Evolutionary conservation across 768 basidiomycete species (phyloP).

Genomic region (Mrakia hoshinonis): DNA sequence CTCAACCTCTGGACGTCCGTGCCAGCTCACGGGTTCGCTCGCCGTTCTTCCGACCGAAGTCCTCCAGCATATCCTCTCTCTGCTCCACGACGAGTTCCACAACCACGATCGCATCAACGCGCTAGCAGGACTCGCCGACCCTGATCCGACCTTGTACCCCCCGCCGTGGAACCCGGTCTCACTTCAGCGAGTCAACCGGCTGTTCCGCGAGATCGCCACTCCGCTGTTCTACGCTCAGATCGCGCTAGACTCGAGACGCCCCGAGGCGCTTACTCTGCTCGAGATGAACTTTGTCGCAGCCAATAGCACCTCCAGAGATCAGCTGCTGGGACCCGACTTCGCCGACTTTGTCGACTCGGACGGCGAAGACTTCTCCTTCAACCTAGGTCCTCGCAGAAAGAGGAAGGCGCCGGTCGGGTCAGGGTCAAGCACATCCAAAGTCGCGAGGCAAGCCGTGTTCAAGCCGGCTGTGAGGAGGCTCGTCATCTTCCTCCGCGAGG

Average conservation of each 20-base stretch:
- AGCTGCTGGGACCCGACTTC: no score
- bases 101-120: conserved; percentile 1
- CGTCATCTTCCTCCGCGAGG: conserved; percentile 1
- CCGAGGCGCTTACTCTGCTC: background rate
- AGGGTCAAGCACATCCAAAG: no score
- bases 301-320: background rate
- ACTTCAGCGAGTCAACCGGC: background rate
- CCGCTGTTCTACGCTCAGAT: background rate
- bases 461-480: background rate
- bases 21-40: no score
- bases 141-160: background rate
- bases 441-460: no score
- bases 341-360: background rate
- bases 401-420: no score
- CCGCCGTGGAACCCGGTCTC: conserved; percentile 2
- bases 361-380: background rate
- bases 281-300: background rate
- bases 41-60: background rate
- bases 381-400: no score
- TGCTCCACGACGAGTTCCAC: background rate
- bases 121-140: background rate
- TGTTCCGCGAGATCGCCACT: background rate
- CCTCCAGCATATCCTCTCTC: background rate
- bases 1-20: no score
- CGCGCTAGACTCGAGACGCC: background rate